phyloP scores from a whole-genome alignment of 257 asterid genomes.

The Nicotiana undulata region DNA sequence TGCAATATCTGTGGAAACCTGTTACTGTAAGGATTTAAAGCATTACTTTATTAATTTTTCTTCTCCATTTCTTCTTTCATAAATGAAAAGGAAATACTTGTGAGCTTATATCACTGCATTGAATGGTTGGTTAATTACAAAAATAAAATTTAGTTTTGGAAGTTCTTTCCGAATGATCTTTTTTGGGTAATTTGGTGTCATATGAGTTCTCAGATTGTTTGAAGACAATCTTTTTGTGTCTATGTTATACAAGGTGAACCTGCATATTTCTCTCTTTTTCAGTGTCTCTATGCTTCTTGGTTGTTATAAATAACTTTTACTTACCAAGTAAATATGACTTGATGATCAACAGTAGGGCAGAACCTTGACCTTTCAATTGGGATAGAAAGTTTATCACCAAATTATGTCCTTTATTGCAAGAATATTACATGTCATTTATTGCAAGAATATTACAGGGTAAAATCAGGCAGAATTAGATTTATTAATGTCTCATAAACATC shows the following conservation, averaged over 20 bases:
- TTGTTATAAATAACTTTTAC: neutral
- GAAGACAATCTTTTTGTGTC: neutral
- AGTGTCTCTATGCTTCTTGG: neutral
- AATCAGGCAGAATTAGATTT: too few species aligned
- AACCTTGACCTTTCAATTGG: neutral
- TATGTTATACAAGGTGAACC: neutral
- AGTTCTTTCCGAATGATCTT: conserved; percentile 17
- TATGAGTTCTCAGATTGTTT: neutral
- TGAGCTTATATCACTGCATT: too few species aligned
- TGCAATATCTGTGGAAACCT: too few species aligned
- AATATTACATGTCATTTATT: neutral
- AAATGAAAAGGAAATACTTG: too few species aligned
- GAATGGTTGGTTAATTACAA: neutral
- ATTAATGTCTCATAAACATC: too few species aligned
- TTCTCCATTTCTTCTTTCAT: too few species aligned
- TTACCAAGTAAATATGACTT: neutral
- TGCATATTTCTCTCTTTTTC: neutral
- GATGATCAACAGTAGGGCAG: neutral
- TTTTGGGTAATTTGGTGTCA: neutral
- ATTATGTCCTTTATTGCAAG: neutral
- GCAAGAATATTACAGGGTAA: too few species aligned
- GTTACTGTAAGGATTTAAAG: too few species aligned
- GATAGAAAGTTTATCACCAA: neutral
- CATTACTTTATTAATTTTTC: too few species aligned
- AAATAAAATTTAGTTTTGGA: conserved; percentile 28